Evolutionary conservation across 2,329 filamentous ascomycete genomes (phyloP), one percentile per base, ranked within the genome.

Genomic region (Ramularia collo-cygni): DNA sequence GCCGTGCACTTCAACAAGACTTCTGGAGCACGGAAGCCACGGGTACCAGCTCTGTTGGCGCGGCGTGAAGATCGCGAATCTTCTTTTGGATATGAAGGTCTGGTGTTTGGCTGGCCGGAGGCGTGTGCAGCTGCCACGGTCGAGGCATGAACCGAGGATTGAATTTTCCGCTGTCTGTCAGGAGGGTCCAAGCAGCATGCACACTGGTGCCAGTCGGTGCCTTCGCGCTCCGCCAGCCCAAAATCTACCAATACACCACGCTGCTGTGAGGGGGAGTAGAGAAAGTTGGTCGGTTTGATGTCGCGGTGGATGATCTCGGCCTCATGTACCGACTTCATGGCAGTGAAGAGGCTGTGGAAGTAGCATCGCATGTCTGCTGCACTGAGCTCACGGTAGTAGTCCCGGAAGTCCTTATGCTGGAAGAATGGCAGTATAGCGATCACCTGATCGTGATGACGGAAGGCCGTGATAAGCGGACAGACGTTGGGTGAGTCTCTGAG

Each of bases 221-320:
- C 72, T 56, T 75, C 67, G 27, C 72, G 62, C 62, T 98, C 92
- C 26, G 92, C 92, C 12, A 98, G 76, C n/a, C 92, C 92, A 67
- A 98, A 98, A 60, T 98, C 92, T n/a, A 98, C 92, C 1, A 98
- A 75, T 2, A 98, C 90, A 28, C 92, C 92, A 40, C 85, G 81
- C 54, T 81, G 78, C 30, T 81, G 78, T 8, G 78, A 69, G 0
- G 86, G 85, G 50, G 94, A 87, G 66, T 96, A 96, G 28, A 96
- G 75, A 55, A 96, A 96, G 59, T 96, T 96, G 15, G 93, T 98
- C 4, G 92, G 92, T 36, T 79, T 77, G 60, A 63, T 63, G 42
- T 63, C 60, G 8, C 60, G 51, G 36, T 98, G 92, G 14, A 98
- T 76, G 44, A 98, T 96, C 28, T 77, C 75, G 56, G 85, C 79